Percentiles rank a stretch among this genome's conserved stretches.
Conservation (phyloP, 179 eudicot species). For the Spergularia azorica region DNA sequence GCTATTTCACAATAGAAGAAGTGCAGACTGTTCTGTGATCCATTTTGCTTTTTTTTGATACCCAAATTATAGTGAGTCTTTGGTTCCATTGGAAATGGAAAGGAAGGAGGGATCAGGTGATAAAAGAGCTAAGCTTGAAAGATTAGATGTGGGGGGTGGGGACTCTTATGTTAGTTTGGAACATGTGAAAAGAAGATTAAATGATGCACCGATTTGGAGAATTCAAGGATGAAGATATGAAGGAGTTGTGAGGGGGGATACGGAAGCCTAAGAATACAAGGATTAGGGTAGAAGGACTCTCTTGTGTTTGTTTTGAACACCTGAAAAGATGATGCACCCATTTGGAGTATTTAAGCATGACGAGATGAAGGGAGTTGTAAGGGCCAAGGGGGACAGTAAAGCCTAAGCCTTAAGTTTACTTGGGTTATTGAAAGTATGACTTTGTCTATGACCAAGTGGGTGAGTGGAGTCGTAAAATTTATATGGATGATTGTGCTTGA, state of each 20-base stretch:
- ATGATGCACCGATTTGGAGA: background rate
- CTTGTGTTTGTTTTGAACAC: slow-evolving; percentile 7
- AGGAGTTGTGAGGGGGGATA: background rate
- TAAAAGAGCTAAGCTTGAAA: background rate
- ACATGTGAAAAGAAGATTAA: background rate
- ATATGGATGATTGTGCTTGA: slow-evolving; percentile 1
- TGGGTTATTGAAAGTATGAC: background rate
- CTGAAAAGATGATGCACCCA: background rate
- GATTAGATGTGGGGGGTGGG: background rate
- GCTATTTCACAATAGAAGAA: too few species aligned
- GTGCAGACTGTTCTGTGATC: too few species aligned
- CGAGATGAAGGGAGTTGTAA: background rate
- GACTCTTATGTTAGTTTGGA: background rate
- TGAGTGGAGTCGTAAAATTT: background rate
- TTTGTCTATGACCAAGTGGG: background rate
- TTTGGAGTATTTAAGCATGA: background rate
- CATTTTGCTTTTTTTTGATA: too few species aligned
- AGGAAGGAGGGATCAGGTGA: background rate
- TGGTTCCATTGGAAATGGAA: too few species aligned
- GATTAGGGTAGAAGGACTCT: background rate
- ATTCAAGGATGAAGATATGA: background rate
- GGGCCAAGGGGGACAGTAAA: background rate
- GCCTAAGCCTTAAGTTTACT: background rate
- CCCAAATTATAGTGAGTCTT: too few species aligned
- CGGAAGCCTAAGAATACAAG: background rate